Conservation (phyloP, 1,284 basidiomycete genomes). For the Ceratobasidium sp. region DNA sequence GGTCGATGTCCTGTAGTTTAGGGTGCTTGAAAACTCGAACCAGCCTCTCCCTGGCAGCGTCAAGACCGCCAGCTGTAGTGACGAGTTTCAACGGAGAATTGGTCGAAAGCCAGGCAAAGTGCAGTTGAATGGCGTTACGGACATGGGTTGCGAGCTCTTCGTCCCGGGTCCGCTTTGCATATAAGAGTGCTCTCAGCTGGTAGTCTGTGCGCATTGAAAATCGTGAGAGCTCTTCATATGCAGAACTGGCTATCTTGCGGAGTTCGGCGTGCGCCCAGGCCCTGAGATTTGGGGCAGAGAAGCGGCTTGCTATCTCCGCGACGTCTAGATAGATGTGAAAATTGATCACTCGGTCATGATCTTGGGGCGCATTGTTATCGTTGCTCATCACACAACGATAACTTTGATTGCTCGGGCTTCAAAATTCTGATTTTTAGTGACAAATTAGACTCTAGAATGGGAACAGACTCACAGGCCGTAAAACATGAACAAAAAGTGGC, state of each 20-base stretch:
- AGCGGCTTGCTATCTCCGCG: conserved; percentile 24
- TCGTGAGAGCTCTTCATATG: conserved; percentile 13
- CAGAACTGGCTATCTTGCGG: background rate
- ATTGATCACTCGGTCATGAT: background rate
- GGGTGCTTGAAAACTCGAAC: conserved; percentile 20
- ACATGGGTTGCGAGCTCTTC: background rate
- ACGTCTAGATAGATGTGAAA: conserved; percentile 33
- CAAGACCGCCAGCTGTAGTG: background rate
- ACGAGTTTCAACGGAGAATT: conserved; percentile 6
- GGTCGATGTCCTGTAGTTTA: background rate
- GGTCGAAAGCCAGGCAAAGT: conserved; percentile 24
- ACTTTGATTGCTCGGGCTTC: conserved; percentile 8
- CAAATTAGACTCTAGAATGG: background rate
- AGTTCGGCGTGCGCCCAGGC: conserved; percentile 5
- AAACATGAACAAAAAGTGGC: conserved; percentile 24
- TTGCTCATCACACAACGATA: conserved; percentile 8
- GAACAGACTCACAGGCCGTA: conserved; percentile 22
- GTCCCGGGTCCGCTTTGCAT: conserved; percentile 16
- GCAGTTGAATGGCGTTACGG: conserved; percentile 21
- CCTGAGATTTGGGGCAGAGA: conserved; percentile 7
- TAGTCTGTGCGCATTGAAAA: conserved; percentile 11
- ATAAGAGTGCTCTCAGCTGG: conserved; percentile 12
- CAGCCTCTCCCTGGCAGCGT: background rate
- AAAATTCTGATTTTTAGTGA: no score
- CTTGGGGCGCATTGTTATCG: background rate